Evolutionary conservation across 192 early-diverging fungal genomes (phyloP).

Genomic region (Coemansia sp.): DNA sequence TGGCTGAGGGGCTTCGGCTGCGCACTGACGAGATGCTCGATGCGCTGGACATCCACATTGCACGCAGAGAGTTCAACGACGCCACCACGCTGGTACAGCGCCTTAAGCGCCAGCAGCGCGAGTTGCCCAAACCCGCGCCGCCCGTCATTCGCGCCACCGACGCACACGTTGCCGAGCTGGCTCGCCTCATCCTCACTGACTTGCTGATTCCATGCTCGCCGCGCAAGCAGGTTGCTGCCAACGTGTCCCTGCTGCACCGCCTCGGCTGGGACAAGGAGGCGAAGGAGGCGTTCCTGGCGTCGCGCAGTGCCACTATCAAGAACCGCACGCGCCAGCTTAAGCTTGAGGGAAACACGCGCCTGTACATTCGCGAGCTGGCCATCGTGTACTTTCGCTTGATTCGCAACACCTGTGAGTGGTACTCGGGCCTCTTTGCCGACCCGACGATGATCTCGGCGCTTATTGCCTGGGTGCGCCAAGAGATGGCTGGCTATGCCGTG

Average conservation of each 20-base stretch:
- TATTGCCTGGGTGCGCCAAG: constrained; percentile 85
- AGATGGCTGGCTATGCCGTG: constrained; percentile 78
- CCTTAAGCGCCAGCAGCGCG: constrained; percentile 13
- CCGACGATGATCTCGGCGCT: constrained; percentile 87
- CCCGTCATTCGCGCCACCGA: constrained; percentile 28
- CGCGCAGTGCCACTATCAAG: constrained; percentile 72
- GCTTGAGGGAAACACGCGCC: constrained; percentile 82
- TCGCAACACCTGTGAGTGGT: constrained; percentile 97
- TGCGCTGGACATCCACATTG: constrained; percentile 89
- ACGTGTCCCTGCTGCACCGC: constrained; percentile 74
- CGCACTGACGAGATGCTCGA: constrained; percentile 71
- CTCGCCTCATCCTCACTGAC: constrained; percentile 59
- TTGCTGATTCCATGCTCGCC: constrained; percentile 77
- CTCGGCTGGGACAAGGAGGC: constrained; percentile 64
- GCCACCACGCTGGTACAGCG: constrained; percentile 57
- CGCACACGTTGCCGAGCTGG: constrained; percentile 45
- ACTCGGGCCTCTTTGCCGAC: constrained; percentile 80
- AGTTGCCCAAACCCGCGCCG: constrained; percentile 14
- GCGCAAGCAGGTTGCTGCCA: constrained; percentile 72
- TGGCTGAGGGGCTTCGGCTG: constrained; percentile 2
- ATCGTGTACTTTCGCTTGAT: constrained; percentile 86
- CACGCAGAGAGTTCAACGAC: constrained; percentile 82
- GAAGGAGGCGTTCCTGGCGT: constrained; percentile 77
- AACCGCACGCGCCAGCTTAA: constrained; percentile 65
- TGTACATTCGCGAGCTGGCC: constrained; percentile 81